Percentiles rank a stretch among this genome's conserved stretches.
These are phyloP conservation scores for Boletus rufocinnamomeus DNA, from an alignment of 768 basidiomycete genomes.

Conservation along the genomic window DNA sequence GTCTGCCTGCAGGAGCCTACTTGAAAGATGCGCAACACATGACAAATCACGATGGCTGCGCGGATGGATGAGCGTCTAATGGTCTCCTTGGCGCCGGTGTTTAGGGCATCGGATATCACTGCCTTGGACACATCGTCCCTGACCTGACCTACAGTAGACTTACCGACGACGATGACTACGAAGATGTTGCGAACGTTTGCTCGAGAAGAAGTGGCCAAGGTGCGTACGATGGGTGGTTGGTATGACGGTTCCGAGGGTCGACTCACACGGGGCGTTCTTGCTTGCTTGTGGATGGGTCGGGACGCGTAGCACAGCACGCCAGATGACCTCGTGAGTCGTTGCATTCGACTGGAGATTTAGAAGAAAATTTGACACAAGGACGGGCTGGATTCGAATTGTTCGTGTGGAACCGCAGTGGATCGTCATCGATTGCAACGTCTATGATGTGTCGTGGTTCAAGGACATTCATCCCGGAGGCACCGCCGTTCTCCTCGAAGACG, in stretches of 20 bases:
- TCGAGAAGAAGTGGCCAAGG: slow-evolving; percentile 74
- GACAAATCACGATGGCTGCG: neutral
- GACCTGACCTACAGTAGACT: neutral
- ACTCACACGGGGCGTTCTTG: neutral
- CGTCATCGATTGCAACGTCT: no score
- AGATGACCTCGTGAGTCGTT: slow-evolving; percentile 61
- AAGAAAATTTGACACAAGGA: neutral
- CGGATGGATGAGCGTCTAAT: neutral
- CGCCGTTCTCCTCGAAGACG: neutral
- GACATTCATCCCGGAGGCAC: slow-evolving; percentile 22
- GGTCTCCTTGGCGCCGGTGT: neutral
- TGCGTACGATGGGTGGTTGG: slow-evolving; percentile 22
- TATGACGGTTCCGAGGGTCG: neutral
- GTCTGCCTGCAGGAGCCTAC: neutral
- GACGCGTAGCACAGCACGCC: slow-evolving; percentile 67
- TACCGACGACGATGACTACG: neutral
- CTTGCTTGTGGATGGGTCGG: neutral
- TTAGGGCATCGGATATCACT: neutral
- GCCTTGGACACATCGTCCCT: neutral
- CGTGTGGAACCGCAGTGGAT: no score
- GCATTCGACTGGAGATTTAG: neutral
- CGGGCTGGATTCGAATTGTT: neutral
- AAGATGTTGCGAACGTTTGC: slow-evolving; percentile 43
- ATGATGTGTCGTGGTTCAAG: slow-evolving; percentile 77
- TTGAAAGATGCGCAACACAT: neutral